Evolutionary conservation across 73 alveolate species (phyloP), one percentile per base, ranked within the genome.

Genomic region (Blepharisma stoltei): DNA sequence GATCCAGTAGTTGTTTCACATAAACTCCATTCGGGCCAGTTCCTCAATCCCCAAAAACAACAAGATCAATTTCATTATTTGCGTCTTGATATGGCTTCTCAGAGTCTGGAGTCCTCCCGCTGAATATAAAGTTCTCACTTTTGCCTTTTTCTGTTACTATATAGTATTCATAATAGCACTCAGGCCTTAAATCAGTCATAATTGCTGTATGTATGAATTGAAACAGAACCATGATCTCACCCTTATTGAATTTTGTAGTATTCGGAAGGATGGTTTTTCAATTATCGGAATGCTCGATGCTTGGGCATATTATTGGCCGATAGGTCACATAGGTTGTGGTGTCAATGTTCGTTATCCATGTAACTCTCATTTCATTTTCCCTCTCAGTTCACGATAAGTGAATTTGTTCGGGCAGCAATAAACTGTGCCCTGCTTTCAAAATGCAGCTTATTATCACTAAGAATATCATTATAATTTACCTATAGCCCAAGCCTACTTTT

Each of bases 311-410:
- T 14, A 60, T n/a, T n/a, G n/a, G 18, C 11, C 73, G 38, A 38
- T 60, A 60, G 46, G 14, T 14, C 0, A 5, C 18, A 25, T 25
- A 20, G 2, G 37, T 60, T 25, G 47, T 14, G 38, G 23, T n/a
- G 5, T n/a, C 46, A 25, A 25, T 8, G 4, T 60, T 14, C 18
- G 45, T 60, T 25, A 60, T 47, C 73, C 73, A 60, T 14, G 73
- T 60, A 14, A 60, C 23, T 20, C 73, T n/a, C 73, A 60, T 60
- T 25, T 60, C 73, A 5, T 60, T 25, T 60, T n/a, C 45, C 14
- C 23, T 60, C 48, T 60, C 45, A 9, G 73, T 60, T 38, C 73
- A 60, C 23, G 73, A 60, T 60, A 60, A 25, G 23, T 25, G 73
- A 38, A 60, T 25, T 60, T 60, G 73, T 38, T 60, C 73, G 38